A percentile compares a stretch with the other conserved stretches of the same genome.
These are phyloP conservation scores for Leishmania lainsoni DNA, from an alignment of 208 protist species.

Conservation along the genomic window DNA sequence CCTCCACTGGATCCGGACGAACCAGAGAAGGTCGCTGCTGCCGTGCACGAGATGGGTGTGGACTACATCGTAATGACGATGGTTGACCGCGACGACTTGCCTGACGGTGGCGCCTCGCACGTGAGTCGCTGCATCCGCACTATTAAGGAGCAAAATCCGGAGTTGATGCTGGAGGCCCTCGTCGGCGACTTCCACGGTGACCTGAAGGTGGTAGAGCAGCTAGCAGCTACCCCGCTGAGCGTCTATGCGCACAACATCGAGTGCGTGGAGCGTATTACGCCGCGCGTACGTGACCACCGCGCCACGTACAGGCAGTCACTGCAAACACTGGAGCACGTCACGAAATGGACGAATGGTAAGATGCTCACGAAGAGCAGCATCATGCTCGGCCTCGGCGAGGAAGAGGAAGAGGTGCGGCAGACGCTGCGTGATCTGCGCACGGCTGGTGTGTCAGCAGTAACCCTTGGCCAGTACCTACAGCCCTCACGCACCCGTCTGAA, in stretches of 20 bases:
- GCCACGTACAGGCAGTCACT: slow-evolving; percentile 97
- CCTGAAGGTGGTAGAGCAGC: slow-evolving; percentile 72
- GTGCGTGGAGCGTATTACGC: slow-evolving; percentile 94
- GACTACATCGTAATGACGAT: slow-evolving; percentile 99
- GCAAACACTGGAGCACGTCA: slow-evolving; percentile 91
- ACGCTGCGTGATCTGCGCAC: slow-evolving; percentile 94
- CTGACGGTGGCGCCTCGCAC: slow-evolving; percentile 94
- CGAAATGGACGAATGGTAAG: slow-evolving; percentile 69
- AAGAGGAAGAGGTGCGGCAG: slow-evolving; percentile 95
- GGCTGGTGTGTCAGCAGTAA: slow-evolving; percentile 93
- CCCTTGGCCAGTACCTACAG: slow-evolving; percentile 97
- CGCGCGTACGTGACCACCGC: slow-evolving; percentile 94
- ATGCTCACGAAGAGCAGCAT: slow-evolving; percentile 98
- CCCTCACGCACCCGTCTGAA: slow-evolving; percentile 96
- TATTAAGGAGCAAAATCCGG: slow-evolving; percentile 85
- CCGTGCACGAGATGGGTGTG: slow-evolving; percentile 96
- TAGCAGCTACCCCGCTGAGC: slow-evolving; percentile 94
- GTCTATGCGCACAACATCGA: slow-evolving; percentile 99
- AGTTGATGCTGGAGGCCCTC: slow-evolving; percentile 95
- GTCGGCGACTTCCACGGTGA: slow-evolving; percentile 97
- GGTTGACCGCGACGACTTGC: slow-evolving; percentile 96
- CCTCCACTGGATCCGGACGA: slow-evolving; percentile 95
- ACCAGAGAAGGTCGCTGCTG: slow-evolving; percentile 93
- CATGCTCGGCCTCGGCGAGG: slow-evolving; percentile 98
- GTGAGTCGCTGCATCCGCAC: slow-evolving; percentile 89